Conservation (phyloP, 78 protist species). For the Dictyostelium purpureum region DNA sequence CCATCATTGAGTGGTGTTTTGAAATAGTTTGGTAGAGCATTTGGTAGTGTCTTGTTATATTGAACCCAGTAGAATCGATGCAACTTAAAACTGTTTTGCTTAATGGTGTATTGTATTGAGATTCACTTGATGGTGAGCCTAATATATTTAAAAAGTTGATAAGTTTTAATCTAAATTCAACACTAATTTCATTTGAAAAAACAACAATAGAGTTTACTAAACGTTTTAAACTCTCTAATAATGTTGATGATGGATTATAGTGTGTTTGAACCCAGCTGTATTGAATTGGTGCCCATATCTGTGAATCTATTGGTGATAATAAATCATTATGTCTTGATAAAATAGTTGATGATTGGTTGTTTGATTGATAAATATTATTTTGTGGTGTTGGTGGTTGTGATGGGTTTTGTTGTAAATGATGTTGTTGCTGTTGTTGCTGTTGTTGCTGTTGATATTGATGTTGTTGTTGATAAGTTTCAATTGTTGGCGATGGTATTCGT, state of each 20-base stretch:
- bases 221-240: constrained; percentile 23
- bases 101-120: neutral
- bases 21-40: constrained; percentile 26
- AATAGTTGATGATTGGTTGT: neutral
- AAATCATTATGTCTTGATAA: neutral
- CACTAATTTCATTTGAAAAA: constrained; percentile 18
- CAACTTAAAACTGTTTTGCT: neutral
- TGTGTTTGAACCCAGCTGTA: constrained; percentile 11
- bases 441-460: constrained; percentile 15
- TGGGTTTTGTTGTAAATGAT: neutral
- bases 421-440: neutral
- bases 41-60: constrained; percentile 45
- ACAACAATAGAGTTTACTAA: constrained; percentile 10
- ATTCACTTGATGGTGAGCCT: constrained; percentile 28
- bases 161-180: constrained; percentile 20
- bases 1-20: constrained; percentile 54
- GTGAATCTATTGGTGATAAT: neutral
- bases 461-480: neutral
- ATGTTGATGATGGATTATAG: constrained; percentile 11
- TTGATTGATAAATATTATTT: neutral
- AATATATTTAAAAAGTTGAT: neutral
- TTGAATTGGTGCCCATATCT: constrained; percentile 5
- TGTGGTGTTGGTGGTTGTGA: neutral
- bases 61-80: constrained; percentile 5
- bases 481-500: neutral